Base-by-base conservation (phyloP, 2,329 filamentous ascomycete genomes). In the Aureobasidium pullulans region DNA sequence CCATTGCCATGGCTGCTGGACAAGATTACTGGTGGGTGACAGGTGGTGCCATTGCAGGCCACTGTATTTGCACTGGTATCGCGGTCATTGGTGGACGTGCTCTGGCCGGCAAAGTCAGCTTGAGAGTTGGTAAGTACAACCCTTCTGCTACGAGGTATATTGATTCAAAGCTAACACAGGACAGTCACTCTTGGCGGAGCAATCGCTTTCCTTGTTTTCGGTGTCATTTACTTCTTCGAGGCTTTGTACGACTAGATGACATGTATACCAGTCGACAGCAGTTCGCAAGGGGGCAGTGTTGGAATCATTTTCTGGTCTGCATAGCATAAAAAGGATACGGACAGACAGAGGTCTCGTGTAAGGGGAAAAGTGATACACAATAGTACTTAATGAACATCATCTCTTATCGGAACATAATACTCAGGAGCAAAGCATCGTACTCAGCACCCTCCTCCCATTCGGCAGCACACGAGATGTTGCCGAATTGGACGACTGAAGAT, bases 21-120 rank as follows among this genome's bases (percentile, higher is more conserved):
- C 90, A 96, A 73, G 94, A 99, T 72, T 99, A 97, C 74, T 97
- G 93, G 93, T 96, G 91, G 89, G 94, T 99, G 37, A 96, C 91
- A 4, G 79, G 91, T 48, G 94, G 94, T 61, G 93, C 94, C 1
- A 84, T 94, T 37, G 80, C 84, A 48, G 94, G 94, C 9, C 94
- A 99, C 73, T 88, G 84, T 47, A 84, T 93, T 64, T 99, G 94
- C 77, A 97, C 94, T 6, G 87, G 89, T 48, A 86, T 90, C 23
- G 94, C 94, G 43, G 94, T 99, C 40, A 81, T 99, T 62, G 94
- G 94, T 44, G 94, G 94, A 10, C 83, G 90, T 67, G 93, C 94
- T 54, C 89, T 99, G 72, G 94, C 94, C 43, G 94, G 94, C 34
- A 87, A 83, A 71, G 94, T 99, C 65, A 97, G 93, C 77, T 84